These are phyloP conservation scores for Kwoniella heveanensis DNA, from an alignment of 768 basidiomycete genomes.

Conservation along the genomic window DNA sequence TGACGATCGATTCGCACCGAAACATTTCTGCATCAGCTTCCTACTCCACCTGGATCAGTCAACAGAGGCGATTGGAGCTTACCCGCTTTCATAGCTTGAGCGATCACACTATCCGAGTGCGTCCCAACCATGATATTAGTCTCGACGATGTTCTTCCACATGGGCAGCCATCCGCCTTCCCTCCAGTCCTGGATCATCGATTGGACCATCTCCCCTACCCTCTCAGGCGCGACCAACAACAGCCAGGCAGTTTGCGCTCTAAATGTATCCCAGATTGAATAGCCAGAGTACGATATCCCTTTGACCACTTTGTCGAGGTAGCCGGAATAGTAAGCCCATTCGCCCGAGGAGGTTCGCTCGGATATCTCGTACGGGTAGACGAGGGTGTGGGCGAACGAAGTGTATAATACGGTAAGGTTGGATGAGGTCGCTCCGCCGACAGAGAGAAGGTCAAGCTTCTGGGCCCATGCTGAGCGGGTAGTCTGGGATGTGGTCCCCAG, in stretches of 20 bases:
- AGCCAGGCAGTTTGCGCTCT: conserved; percentile 79
- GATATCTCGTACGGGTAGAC: conserved; percentile 77
- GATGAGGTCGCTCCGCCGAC: conserved; percentile 61
- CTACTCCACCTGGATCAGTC: too few relatives aligned
- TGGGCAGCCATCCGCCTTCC: conserved; percentile 78
- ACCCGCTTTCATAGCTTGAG: conserved; percentile 43
- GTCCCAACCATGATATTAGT: conserved; percentile 86
- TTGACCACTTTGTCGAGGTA: conserved; percentile 65
- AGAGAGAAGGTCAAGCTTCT: conserved; percentile 63
- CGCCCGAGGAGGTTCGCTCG: conserved; percentile 58
- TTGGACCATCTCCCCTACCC: conserved; percentile 72
- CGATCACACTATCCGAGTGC: conserved; percentile 60
- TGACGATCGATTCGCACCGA: neutral
- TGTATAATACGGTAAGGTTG: conserved; percentile 63
- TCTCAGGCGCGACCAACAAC: conserved; percentile 73
- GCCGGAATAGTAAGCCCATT: conserved; percentile 67
- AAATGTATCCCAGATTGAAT: conserved; percentile 69
- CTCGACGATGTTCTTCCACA: conserved; percentile 87
- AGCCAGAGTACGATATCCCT: conserved; percentile 74
- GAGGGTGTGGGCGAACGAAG: conserved; percentile 58
- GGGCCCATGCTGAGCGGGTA: conserved; percentile 64
- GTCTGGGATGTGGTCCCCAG: conserved; percentile 62
- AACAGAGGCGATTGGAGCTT: conserved; percentile 8
- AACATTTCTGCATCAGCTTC: neutral
- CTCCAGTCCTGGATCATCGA: conserved; percentile 80